A percentile compares a stretch with the other conserved stretches of the same genome.
Conservation (phyloP, 306 rosid genomes). For the Cyamopsis tetragonoloba region DNA sequence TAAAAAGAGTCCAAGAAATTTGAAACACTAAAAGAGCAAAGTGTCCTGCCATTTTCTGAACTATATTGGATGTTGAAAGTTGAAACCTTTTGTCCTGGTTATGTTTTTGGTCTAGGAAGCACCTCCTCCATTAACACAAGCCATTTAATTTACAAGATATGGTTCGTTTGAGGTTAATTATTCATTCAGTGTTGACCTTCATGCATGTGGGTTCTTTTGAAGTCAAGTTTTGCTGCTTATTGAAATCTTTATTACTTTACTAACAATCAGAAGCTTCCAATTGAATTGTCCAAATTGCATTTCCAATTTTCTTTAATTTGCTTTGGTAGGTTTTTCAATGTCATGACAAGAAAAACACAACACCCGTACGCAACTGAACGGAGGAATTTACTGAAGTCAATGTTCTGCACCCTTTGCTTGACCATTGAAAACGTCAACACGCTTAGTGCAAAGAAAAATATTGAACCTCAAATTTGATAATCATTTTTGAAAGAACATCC, state of each 20-base stretch:
- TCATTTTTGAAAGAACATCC: no score
- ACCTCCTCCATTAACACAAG: background rate
- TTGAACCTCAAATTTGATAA: no score
- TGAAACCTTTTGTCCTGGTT: constrained; percentile 9
- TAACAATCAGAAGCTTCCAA: constrained; percentile 16
- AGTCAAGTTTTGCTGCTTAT: constrained; percentile 10
- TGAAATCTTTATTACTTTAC: background rate
- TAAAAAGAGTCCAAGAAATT: background rate
- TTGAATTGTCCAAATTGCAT: background rate
- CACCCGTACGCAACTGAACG: no score
- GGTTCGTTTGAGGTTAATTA: background rate
- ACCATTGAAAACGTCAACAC: no score
- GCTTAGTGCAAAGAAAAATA: no score
- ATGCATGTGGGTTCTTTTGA: background rate
- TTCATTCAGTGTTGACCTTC: background rate
- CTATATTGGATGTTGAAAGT: background rate
- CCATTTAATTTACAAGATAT: background rate
- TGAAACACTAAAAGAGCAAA: constrained; percentile 11
- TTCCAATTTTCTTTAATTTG: background rate
- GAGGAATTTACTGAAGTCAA: no score
- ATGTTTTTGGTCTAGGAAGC: background rate
- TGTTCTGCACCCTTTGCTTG: no score
- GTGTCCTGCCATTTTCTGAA: constrained; percentile 22
- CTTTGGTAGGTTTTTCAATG: no score
- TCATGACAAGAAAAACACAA: no score